Percentiles rank a stretch among this genome's conserved stretches.
phyloP scores from a whole-genome alignment of 306 rosid species.

The Senna tora region DNA sequence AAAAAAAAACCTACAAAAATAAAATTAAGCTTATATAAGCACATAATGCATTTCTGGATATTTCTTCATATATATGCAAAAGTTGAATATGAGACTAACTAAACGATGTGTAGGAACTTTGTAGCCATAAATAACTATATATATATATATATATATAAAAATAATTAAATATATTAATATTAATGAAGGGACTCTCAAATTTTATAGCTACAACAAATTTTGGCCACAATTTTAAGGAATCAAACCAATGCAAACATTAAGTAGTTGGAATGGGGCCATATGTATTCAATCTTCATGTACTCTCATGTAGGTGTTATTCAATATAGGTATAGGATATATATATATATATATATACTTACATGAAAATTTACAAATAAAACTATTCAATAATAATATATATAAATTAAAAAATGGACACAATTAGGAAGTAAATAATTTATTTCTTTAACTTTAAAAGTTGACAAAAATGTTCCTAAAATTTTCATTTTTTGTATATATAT shows the following conservation, averaged over 20 bases:
- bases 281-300: slow-evolving; percentile 39
- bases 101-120: background rate
- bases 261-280: slow-evolving; percentile 42
- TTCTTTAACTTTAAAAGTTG: too few relatives aligned
- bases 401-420: background rate
- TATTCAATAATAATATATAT: background rate
- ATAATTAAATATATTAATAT: too few relatives aligned
- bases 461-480: too few relatives aligned
- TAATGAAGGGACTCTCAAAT: slow-evolving; percentile 25
- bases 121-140: background rate
- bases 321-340: background rate
- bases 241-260: slow-evolving; percentile 28
- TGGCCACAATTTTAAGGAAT: slow-evolving; percentile 34
- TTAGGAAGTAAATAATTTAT: too few relatives aligned
- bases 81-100: slow-evolving; percentile 26
- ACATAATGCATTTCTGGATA: slow-evolving; percentile 27
- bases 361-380: too few relatives aligned
- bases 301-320: slow-evolving; percentile 30
- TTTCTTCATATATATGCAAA: slow-evolving; percentile 15
- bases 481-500: too few relatives aligned
- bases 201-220: background rate
- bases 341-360: too few relatives aligned
- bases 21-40: background rate
- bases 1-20: too few relatives aligned
- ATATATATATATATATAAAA: background rate